Conservation (phyloP, 139 green algal genomes). For the Chlamydomonas schloesseri region DNA sequence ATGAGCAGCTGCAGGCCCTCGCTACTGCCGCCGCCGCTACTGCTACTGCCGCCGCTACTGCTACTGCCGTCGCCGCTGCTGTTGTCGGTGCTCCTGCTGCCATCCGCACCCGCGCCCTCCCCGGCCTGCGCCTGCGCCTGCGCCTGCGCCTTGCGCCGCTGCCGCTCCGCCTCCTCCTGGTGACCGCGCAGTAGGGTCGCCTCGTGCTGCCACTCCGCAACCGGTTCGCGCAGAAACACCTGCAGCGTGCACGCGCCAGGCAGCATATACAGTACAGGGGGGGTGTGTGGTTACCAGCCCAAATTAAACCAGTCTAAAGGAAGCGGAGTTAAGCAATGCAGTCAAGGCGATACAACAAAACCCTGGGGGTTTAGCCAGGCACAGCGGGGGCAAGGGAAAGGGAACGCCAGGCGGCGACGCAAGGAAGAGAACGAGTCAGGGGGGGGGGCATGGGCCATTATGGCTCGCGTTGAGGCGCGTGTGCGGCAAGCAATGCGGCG, state of each 20-base stretch:
- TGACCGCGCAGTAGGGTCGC: constrained; percentile 34
- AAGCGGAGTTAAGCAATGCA: too few species aligned
- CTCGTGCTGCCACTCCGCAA: constrained; percentile 80
- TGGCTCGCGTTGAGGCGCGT: too few species aligned
- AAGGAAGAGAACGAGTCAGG: too few species aligned
- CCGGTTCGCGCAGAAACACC: constrained; percentile 78
- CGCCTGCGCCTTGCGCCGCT: too few species aligned
- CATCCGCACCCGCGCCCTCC: neutral
- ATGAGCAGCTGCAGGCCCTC: neutral
- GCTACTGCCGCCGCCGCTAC: neutral
- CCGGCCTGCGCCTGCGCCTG: neutral
- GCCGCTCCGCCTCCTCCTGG: neutral
- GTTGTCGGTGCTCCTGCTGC: neutral
- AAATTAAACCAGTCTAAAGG: too few species aligned
- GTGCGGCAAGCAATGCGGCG: too few species aligned
- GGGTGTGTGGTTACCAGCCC: too few species aligned
- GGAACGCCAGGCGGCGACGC: too few species aligned
- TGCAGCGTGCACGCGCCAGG: too few species aligned
- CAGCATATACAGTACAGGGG: too few species aligned
- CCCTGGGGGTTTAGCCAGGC: neutral
- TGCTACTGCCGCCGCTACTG: constrained; percentile 4
- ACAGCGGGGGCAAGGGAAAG: neutral
- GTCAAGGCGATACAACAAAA: too few species aligned
- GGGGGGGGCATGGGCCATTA: too few species aligned
- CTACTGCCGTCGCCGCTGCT: neutral